Percentiles rank a stretch among this genome's conserved stretches.
phyloP scores from a whole-genome alignment of 2,329 filamentous ascomycete genomes.

The Xylogone sp. region DNA sequence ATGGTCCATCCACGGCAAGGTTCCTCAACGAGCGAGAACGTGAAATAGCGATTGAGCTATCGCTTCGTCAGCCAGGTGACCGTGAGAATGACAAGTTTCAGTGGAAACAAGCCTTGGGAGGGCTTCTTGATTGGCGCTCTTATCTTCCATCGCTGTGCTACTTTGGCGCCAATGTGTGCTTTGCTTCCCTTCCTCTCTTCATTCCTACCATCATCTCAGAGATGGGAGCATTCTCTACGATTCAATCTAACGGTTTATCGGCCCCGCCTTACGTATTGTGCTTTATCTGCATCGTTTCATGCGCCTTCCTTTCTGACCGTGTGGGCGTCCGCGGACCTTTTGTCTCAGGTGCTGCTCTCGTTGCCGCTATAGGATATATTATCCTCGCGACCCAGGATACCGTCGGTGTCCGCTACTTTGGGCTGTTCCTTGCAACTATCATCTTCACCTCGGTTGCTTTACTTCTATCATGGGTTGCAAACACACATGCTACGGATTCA shows the following conservation, averaged over 20 bases:
- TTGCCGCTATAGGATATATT: slow-evolving; percentile 56
- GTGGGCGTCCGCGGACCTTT: slow-evolving; percentile 56
- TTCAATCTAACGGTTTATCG: slow-evolving; percentile 68
- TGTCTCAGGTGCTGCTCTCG: slow-evolving; percentile 61
- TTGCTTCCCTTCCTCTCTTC: slow-evolving; percentile 80
- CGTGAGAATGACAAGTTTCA: slow-evolving; percentile 36
- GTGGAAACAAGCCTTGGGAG: slow-evolving; percentile 51
- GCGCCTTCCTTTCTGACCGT: slow-evolving; percentile 67
- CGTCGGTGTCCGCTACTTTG: slow-evolving; percentile 59
- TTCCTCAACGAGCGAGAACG: slow-evolving; percentile 59
- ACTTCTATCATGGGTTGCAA: slow-evolving; percentile 62
- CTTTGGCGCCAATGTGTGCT: slow-evolving; percentile 80
- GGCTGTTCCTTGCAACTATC: slow-evolving; percentile 74
- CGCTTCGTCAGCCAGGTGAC: slow-evolving; percentile 45
- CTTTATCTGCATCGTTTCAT: slow-evolving; percentile 65
- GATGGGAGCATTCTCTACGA: slow-evolving; percentile 62
- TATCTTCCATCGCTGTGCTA: slow-evolving; percentile 77
- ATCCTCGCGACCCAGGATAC: slow-evolving; percentile 52
- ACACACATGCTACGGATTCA: slow-evolving; percentile 68
- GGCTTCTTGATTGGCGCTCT: slow-evolving; percentile 59
- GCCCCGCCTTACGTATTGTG: slow-evolving; percentile 75
- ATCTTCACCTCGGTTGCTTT: slow-evolving; percentile 53
- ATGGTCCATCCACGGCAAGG: slow-evolving; percentile 59
- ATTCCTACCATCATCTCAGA: slow-evolving; percentile 71
- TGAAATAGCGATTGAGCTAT: slow-evolving; percentile 59